Conservation (phyloP, 495 filamentous ascomycete species). For the Aspergillus funiculosus region DNA sequence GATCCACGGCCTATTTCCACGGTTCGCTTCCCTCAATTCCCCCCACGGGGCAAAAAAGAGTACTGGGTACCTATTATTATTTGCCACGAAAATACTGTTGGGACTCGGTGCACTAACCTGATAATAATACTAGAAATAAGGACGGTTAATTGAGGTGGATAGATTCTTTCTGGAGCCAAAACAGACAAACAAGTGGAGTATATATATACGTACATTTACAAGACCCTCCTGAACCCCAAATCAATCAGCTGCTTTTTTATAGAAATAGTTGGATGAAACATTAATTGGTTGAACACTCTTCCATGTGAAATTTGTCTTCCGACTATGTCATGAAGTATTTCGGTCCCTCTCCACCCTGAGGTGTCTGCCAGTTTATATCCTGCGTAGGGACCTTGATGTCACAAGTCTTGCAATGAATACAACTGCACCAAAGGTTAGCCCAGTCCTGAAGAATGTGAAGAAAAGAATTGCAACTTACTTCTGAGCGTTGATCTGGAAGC, state of each 20-base stretch:
- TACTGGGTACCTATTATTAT: too few species aligned
- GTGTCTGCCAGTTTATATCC: conserved; percentile 95
- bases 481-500: conserved; percentile 97
- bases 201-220: not conserved
- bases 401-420: conserved; percentile 99
- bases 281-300: too few species aligned
- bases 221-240: too few species aligned
- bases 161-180: not conserved
- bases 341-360: conserved; percentile 92
- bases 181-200: not conserved
- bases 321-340: conserved; percentile 87
- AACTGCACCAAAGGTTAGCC: conserved; percentile 51
- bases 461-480: conserved; percentile 59
- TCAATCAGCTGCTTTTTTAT: not conserved
- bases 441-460: not conserved
- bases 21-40: too few species aligned
- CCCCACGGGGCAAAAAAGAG: too few species aligned
- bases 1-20: too few species aligned
- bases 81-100: not conserved
- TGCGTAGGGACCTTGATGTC: conserved; percentile 97
- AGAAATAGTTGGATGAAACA: not conserved
- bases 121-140: too few species aligned
- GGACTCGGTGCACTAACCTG: too few species aligned
- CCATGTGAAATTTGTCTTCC: too few species aligned
- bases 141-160: too few species aligned